Evolutionary conservation across 371 early-diverging fungal species (phyloP).

Genomic region (Actinomortierella wolfii): DNA sequence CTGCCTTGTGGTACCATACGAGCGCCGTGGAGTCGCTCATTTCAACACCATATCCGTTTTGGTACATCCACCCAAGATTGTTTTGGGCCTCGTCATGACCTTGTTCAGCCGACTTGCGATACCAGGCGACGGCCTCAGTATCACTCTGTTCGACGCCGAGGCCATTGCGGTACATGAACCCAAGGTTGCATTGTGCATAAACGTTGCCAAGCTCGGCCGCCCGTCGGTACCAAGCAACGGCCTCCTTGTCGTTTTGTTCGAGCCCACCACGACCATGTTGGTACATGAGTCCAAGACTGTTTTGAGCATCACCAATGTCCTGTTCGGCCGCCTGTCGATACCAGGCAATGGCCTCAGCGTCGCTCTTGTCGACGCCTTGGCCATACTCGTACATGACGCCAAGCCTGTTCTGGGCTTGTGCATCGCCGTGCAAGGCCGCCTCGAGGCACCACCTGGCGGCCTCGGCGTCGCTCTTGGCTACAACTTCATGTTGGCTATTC

Average conservation of each 20-base stretch:
- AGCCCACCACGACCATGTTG: constrained; percentile 80
- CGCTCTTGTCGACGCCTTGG: constrained; percentile 64
- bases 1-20: constrained; percentile 75
- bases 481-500: too few species aligned
- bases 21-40: constrained; percentile 65
- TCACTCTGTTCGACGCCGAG: constrained; percentile 71
- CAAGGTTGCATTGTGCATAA: constrained; percentile 83
- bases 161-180: constrained; percentile 86
- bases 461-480: constrained; percentile 61
- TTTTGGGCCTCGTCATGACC: constrained; percentile 86
- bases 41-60: constrained; percentile 81
- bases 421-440: constrained; percentile 77
- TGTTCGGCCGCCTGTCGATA: constrained; percentile 75
- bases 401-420: constrained; percentile 80
- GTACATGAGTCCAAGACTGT: constrained; percentile 76
- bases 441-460: constrained; percentile 77
- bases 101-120: constrained; percentile 67
- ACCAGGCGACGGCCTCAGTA: constrained; percentile 72
- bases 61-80: constrained; percentile 78
- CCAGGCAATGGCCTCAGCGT: constrained; percentile 76
- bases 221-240: constrained; percentile 72
- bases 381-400: constrained; percentile 83
- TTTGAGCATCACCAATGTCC: constrained; percentile 72
- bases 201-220: constrained; percentile 68
- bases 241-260: constrained; percentile 63